Percentiles rank a stretch among this genome's conserved stretches.
These are phyloP conservation scores for Mortierella sp. DNA, from an alignment of 371 early-diverging fungal species.

Conservation along the genomic window DNA sequence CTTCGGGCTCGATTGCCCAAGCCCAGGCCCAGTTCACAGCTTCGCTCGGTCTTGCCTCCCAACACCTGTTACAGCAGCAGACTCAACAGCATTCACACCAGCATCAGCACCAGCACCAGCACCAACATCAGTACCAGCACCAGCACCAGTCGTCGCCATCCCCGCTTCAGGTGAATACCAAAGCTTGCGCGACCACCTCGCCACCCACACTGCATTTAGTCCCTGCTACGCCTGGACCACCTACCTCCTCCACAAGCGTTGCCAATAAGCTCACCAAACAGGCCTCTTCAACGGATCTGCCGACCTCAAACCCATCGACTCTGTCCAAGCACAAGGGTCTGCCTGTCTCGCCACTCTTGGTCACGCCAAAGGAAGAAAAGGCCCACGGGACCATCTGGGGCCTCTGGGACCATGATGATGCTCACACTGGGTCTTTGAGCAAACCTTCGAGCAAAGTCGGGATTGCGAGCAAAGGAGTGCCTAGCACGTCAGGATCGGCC, in stretches of 20 bases:
- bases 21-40: constrained; percentile 37
- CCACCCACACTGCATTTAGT: constrained; percentile 49
- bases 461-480: constrained; percentile 36
- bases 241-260: constrained; percentile 6
- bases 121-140: too few species aligned
- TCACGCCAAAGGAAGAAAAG: constrained; percentile 53
- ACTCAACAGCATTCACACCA: too few species aligned
- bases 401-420: constrained; percentile 47
- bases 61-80: too few species aligned
- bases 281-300: constrained; percentile 12
- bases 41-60: too few species aligned
- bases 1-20: constrained; percentile 26
- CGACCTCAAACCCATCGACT: constrained; percentile 39
- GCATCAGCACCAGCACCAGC: too few species aligned
- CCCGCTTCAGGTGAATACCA: constrained; percentile 48
- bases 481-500: constrained; percentile 48
- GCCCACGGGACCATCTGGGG: constrained; percentile 49
- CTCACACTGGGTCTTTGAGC: constrained; percentile 2
- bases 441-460: constrained; percentile 26
- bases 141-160: constrained; percentile 17
- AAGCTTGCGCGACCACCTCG: constrained; percentile 22
- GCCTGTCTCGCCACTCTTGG: constrained; percentile 45
- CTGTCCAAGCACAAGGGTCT: constrained; percentile 51
- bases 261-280: constrained; percentile 9
- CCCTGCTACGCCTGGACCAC: constrained; percentile 44